phyloP scores from a whole-genome alignment of 2,329 filamentous ascomycete species.

The Colletotrichum zoysiae region DNA sequence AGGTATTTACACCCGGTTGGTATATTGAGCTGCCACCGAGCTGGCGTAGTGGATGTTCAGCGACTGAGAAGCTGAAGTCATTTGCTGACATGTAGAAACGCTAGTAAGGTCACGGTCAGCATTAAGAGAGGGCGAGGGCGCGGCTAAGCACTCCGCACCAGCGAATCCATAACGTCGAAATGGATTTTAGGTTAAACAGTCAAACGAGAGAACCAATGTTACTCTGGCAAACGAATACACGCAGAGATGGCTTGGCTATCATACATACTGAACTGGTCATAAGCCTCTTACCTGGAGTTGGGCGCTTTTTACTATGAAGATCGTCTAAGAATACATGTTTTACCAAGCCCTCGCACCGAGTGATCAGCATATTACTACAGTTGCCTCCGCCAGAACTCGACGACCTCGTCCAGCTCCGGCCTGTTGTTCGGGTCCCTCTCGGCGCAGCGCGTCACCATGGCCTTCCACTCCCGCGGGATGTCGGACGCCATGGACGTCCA shows the following conservation, averaged over 20 bases:
- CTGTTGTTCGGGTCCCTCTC: slow-evolving; percentile 40
- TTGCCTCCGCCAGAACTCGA: slow-evolving; percentile 36
- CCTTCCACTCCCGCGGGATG: slow-evolving; percentile 37
- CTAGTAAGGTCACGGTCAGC: background rate
- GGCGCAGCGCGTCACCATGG: slow-evolving; percentile 28
- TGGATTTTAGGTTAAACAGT: background rate
- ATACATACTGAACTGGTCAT: background rate
- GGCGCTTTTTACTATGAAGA: background rate
- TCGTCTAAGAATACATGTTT: slow-evolving; percentile 6
- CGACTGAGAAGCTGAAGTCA: background rate
- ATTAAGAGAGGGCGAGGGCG: background rate
- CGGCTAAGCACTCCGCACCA: background rate
- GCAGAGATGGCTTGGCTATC: background rate
- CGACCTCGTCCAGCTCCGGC: slow-evolving; percentile 37
- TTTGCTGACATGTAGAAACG: background rate
- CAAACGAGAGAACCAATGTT: background rate
- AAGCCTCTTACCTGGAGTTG: background rate
- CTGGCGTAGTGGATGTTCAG: background rate
- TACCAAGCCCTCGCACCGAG: background rate
- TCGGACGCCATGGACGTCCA: slow-evolving; percentile 36
- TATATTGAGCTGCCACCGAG: too few species aligned
- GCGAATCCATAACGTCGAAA: background rate
- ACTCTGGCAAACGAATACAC: background rate
- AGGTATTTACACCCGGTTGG: too few species aligned
- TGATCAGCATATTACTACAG: background rate